These are phyloP conservation scores for Endogone sp. DNA, from an alignment of 192 early-diverging fungal species.

Conservation along the genomic window DNA sequence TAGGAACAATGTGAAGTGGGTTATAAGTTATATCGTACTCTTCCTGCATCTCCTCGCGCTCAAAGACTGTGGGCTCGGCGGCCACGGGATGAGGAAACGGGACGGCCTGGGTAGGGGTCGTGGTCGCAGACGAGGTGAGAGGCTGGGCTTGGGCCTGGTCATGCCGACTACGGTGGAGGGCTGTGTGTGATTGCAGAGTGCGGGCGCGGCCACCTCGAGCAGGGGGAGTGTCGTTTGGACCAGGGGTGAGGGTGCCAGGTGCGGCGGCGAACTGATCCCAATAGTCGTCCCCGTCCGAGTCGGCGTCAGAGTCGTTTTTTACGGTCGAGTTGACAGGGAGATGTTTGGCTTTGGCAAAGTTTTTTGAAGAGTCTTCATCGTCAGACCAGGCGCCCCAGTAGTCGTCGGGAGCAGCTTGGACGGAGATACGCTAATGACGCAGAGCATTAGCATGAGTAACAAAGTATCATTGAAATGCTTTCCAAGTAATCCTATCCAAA, in stretches of 20 bases:
- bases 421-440: background rate
- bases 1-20: conserved; percentile 32
- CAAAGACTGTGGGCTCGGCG: background rate
- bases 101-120: background rate
- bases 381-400: conserved; percentile 40
- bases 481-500: background rate
- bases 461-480: too few species aligned
- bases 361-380: conserved; percentile 14
- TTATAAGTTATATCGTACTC: conserved; percentile 37
- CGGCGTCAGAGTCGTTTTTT: conserved; percentile 2
- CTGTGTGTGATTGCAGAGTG: background rate
- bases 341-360: background rate
- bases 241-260: conserved; percentile 26
- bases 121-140: background rate
- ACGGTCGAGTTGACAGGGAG: background rate
- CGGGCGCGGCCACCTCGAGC: background rate
- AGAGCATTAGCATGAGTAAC: background rate
- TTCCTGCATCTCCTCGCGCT: conserved; percentile 29
- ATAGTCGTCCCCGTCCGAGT: conserved; percentile 29
- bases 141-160: background rate
- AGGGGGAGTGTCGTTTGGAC: conserved; percentile 4
- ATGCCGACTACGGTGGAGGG: background rate
- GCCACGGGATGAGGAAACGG: background rate
- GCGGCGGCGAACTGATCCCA: conserved; percentile 27
- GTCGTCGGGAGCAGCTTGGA: conserved; percentile 21